Percentiles rank a stretch among this genome's conserved stretches.
Conservation (phyloP, 257 asterid species). For the Marsdenia floribunda region DNA sequence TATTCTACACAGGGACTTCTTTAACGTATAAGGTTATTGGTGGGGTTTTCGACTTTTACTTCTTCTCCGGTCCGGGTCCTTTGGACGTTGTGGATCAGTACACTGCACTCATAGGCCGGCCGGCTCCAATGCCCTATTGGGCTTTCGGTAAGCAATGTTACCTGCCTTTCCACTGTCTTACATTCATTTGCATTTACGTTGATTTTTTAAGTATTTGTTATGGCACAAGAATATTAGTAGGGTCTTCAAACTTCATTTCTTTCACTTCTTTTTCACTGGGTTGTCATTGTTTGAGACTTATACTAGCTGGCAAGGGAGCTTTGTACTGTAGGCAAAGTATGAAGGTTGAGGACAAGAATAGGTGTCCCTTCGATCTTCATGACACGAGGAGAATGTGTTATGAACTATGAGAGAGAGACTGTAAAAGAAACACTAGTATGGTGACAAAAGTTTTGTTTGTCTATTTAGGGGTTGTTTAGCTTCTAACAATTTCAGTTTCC, state of each 20-base stretch:
- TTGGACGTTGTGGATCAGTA: constrained; percentile 84
- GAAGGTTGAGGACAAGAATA: background rate
- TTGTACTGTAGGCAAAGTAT: background rate
- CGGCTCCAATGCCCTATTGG: constrained; percentile 99
- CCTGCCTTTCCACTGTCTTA: background rate
- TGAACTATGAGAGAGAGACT: background rate
- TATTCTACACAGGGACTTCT: constrained; percentile 69
- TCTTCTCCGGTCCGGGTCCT: constrained; percentile 92
- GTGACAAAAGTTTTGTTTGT: background rate
- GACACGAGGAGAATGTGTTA: background rate
- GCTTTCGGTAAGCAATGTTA: constrained; percentile 57
- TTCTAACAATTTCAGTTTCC: background rate
- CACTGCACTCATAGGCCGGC: constrained; percentile 71
- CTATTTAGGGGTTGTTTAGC: background rate
- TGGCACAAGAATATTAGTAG: background rate
- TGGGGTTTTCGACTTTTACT: constrained; percentile 86
- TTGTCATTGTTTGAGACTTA: background rate
- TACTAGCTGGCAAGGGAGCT: background rate
- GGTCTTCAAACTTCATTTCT: background rate
- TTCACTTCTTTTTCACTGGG: background rate
- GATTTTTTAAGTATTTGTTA: background rate
- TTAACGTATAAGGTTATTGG: constrained; percentile 90
- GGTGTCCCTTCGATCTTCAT: background rate
- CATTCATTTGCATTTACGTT: background rate
- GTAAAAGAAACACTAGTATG: background rate